A percentile compares a stretch with the other conserved stretches of the same genome.
Conservation (phyloP, 2,329 filamentous ascomycete species). For the Trichoderma aggressivum region DNA sequence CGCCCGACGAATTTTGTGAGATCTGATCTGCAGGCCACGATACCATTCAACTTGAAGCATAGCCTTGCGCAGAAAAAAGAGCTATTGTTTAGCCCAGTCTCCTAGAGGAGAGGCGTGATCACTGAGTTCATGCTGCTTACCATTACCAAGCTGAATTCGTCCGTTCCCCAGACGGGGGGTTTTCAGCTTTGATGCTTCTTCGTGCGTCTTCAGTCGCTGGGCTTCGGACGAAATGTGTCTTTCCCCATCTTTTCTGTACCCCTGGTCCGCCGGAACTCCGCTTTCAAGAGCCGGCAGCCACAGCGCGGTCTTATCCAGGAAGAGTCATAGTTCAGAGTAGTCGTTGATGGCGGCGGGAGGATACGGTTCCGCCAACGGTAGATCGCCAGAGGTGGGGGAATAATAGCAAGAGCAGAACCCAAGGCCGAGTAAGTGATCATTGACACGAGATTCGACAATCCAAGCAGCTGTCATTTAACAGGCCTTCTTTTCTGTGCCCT, state of each 20-base stretch:
- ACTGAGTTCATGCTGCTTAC: not conserved
- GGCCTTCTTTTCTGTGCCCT: not conserved
- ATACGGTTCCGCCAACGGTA: not conserved
- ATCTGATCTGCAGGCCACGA: conserved; percentile 1
- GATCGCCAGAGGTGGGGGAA: not conserved
- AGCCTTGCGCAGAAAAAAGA: not conserved
- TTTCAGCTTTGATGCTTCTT: not conserved
- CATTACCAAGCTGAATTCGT: not conserved
- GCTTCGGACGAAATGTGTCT: not conserved
- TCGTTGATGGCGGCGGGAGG: not conserved
- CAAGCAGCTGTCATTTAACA: not conserved
- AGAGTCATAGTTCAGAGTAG: not conserved
- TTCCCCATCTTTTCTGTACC: conserved; percentile 5
- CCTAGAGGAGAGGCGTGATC: not conserved
- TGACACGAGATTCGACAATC: not conserved
- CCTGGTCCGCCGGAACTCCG: not conserved
- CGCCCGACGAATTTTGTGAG: not conserved
- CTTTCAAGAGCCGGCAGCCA: not conserved
- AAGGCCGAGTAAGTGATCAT: not conserved
- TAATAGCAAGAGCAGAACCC: not conserved
- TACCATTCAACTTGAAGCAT: conserved; percentile 3
- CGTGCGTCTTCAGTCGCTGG: not conserved
- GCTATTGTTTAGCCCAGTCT: not conserved
- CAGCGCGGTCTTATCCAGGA: not conserved
- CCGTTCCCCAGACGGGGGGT: not conserved